Conservation (phyloP, 2,329 filamentous ascomycete species). For the Rhytidhysteron rufulum region DNA sequence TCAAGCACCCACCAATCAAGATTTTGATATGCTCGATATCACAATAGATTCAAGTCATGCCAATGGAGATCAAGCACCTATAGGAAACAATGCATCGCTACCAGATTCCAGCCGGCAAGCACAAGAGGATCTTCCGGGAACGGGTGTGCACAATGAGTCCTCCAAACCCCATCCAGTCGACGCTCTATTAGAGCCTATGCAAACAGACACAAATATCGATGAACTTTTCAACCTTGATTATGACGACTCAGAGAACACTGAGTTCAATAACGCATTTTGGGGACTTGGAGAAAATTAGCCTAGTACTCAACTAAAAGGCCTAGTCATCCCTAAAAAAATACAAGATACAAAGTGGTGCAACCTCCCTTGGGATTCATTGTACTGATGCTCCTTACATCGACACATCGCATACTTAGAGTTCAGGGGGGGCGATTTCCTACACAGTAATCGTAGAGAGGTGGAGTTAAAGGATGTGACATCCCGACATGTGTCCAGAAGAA, state of each 20-base stretch:
- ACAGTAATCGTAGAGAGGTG: no score
- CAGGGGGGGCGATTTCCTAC: no score
- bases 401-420: no score
- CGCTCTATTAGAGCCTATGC: conserved; percentile 22
- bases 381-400: no score
- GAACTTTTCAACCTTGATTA: conserved; percentile 35
- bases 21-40: conserved; percentile 13
- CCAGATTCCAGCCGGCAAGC: conserved; percentile 8
- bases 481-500: no score
- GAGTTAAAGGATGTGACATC: no score
- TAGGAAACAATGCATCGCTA: conserved; percentile 5
- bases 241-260: conserved; percentile 27
- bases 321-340: no score
- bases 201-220: conserved; percentile 25
- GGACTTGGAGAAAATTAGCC: conserved; percentile 20
- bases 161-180: conserved; percentile 5
- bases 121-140: background rate
- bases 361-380: no score
- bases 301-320: no score
- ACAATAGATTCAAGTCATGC: background rate
- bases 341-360: no score
- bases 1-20: conserved; percentile 2
- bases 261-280: conserved; percentile 39
- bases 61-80: conserved; percentile 6
- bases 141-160: background rate